Conservation (phyloP, 2,329 filamentous ascomycete species). For the Byssochlamys sp. region DNA sequence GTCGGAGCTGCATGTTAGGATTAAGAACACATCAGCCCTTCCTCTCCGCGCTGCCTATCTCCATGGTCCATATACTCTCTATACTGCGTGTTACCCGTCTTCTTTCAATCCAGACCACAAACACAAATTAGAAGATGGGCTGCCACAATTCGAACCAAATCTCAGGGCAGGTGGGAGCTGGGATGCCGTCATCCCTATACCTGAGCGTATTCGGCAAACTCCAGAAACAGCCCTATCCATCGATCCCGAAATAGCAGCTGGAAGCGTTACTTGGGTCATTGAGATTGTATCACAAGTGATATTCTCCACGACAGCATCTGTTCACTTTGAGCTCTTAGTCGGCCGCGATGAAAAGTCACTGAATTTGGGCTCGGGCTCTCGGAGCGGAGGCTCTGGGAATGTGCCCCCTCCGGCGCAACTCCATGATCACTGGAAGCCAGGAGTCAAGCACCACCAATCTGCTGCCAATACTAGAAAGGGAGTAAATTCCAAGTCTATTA, state of each 20-base stretch:
- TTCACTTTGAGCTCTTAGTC: constrained; percentile 78
- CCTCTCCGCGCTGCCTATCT: constrained; percentile 89
- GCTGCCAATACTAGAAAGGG: constrained; percentile 58
- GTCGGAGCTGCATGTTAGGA: constrained; percentile 66
- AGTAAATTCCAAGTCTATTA: constrained; percentile 73
- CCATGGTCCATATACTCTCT: constrained; percentile 87
- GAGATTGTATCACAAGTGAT: constrained; percentile 88
- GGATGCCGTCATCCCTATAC: constrained; percentile 69
- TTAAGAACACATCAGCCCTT: constrained; percentile 85
- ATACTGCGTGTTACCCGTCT: constrained; percentile 74
- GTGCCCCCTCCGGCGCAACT: constrained; percentile 57
- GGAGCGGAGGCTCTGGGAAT: constrained; percentile 44
- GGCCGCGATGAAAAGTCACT: constrained; percentile 78
- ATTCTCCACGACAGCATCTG: constrained; percentile 79
- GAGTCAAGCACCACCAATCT: constrained; percentile 44
- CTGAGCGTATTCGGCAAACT: constrained; percentile 62
- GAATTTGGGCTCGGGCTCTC: constrained; percentile 55
- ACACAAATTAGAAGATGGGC: constrained; percentile 62
- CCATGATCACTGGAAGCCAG: constrained; percentile 63
- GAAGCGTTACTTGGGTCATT: constrained; percentile 72
- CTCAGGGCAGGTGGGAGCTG: constrained; percentile 87
- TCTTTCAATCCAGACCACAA: constrained; percentile 75
- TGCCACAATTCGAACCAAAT: constrained; percentile 89
- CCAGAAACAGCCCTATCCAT: constrained; percentile 19
- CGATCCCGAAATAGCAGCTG: constrained; percentile 25